These are phyloP conservation scores for Colletotrichum coccodes DNA, from an alignment of 2,329 filamentous ascomycete species.

Conservation along the genomic window DNA sequence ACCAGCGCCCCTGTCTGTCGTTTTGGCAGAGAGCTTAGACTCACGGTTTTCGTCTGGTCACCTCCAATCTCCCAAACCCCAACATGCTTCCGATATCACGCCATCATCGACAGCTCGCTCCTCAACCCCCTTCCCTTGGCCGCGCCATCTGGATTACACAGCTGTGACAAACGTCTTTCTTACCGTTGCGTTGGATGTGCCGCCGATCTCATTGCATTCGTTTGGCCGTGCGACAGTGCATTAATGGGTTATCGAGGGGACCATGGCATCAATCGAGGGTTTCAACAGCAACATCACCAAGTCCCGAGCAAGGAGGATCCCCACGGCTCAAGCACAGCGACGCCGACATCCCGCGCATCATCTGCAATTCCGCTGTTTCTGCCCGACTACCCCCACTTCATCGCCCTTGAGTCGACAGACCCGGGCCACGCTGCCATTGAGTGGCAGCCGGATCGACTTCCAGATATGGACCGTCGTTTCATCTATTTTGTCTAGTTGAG, in stretches of 20 bases:
- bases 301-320: slow-evolving; percentile 17
- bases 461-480: slow-evolving; percentile 20
- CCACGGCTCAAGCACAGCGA: background rate
- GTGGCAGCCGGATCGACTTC: background rate
- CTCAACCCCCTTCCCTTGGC: background rate
- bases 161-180: background rate
- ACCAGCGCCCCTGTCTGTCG: background rate
- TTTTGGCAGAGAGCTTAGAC: slow-evolving; percentile 5
- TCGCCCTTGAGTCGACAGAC: background rate
- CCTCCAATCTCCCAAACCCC: background rate
- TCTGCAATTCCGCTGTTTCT: background rate
- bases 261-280: slow-evolving; percentile 16
- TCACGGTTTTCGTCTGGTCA: background rate
- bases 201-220: background rate
- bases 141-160: slow-evolving; percentile 20
- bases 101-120: slow-evolving; percentile 5
- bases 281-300: background rate
- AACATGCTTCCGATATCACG: slow-evolving; percentile 11
- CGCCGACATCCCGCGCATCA: background rate
- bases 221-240: background rate
- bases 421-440: background rate
- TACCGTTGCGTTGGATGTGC: background rate
- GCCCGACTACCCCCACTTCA: background rate
- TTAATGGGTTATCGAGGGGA: background rate
- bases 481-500: slow-evolving; percentile 11